Base-by-base conservation (phyloP, 768 basidiomycete genomes). In the Trametes villosa region DNA sequence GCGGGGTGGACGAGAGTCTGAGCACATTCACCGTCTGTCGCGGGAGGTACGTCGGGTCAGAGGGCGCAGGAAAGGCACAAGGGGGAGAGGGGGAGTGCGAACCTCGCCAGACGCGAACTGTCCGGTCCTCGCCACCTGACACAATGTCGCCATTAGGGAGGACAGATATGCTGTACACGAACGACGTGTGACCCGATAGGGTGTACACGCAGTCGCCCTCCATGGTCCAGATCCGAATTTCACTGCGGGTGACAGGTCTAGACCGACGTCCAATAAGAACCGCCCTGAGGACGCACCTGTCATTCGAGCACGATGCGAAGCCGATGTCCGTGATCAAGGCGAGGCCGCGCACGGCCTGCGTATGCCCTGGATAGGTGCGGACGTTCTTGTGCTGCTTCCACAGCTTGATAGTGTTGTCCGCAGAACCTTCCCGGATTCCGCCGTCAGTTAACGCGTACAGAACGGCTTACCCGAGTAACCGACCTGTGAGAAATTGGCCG, bases 301-400 rank as follows among this genome's bases (percentile, higher is more conserved):
- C 97, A 68, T 99, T 98, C 17, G 91, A 92, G 64, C 92, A 96
- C 42, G 94, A 97, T 49, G 92, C 97, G 72, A 99, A 99, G 7
- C 94, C 92, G 63, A 93, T 86, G 70, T 94, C 90, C 15, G 89
- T 86, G 26, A 96, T 79, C 52, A 91, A 72, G 2, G 89, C 86
- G 33, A 99, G 75, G 7, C 88, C 91, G 63, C 97, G 87, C 18
- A 99, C 96, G 44, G 94, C 94, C 69, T 96, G 95, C 62, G 82
- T 86, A 73, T 99, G 97, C 2, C 96, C 96, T 36, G 80, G 79
- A 71, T 86, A 98, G 11, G 88, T 92, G 44, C 85, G 84, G 11
- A 94, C 64, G 26, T 76, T 77, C 73, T 92, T 92, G 73, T 91
- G 86, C 65, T 87, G 81, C 53, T 85, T 77, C 92, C 95, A 98